Base-by-base conservation (phyloP, 352 stramenopile genomes). In the Phytophthora colocasiae region DNA sequence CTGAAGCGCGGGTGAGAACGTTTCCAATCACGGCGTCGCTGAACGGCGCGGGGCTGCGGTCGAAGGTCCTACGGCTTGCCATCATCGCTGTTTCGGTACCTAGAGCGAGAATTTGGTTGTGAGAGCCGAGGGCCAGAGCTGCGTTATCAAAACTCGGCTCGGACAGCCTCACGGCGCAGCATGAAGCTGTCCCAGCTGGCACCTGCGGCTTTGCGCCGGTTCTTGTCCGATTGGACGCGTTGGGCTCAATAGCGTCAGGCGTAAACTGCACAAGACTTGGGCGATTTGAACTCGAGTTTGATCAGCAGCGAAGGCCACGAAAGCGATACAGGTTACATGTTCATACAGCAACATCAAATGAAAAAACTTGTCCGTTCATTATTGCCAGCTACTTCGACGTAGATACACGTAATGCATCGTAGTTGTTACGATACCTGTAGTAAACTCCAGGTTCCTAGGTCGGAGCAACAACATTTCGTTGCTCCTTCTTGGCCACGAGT, bases 21-120 rank as follows among this genome's bases (percentile, higher is more conserved):
- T 34, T 77, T 43, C 59, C 43, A 38, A 77, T 72, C 51, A 80
- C 64, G n/a, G 50, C 26, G 47, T 80, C 57, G 43, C 68, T 77
- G 55, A 80, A 69, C 11, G 58, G 58, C 17, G 47, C 27, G 50
- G 50, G 50, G 48, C 12, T 48, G 11, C 46, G 59, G 40, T 74
- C 65, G 27, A 72, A 60, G 45, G 40, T 65, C 19, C 56, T 62
- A 46, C 31, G 49, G 45, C 65, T 75, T 15, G 65, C 38, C 65
- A 74, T 74, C 69, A 71, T 69, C 32, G 43, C 47, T 63, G 31
- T 66, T 46, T 50, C 26, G 45, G 26, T 36, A 36, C 31, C 53
- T 11, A 10, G 31, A 46, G 29, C 45, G 57, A 63, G 32, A 48
- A 48, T 64, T 63, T 51, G 44, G 36, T 68, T 72, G 57, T 72